A percentile compares a stretch with the other conserved stretches of the same genome.
Evolutionary conservation across 208 protist species (phyloP).

Genomic region (Leishmania major): DNA sequence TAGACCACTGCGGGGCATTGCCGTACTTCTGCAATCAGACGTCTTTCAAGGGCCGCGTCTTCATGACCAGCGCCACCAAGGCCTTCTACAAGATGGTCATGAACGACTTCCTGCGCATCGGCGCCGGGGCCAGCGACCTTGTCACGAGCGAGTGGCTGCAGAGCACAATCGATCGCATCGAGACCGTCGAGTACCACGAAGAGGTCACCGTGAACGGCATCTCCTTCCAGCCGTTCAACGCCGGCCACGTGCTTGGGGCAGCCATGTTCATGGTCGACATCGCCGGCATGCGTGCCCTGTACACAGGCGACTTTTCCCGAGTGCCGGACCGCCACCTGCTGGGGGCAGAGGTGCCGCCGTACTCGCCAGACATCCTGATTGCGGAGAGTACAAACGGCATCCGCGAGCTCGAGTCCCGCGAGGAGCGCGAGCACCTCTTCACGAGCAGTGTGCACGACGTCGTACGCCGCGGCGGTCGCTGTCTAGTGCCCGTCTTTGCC

Average conservation of each 20-base stretch:
- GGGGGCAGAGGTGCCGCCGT: slow-evolving; percentile 95
- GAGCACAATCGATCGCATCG: slow-evolving; percentile 94
- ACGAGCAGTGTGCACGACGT: slow-evolving; percentile 93
- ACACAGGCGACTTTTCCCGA: slow-evolving; percentile 99
- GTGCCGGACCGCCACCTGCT: slow-evolving; percentile 98
- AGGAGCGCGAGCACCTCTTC: slow-evolving; percentile 96
- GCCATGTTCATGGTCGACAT: slow-evolving; percentile 99
- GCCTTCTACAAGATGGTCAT: slow-evolving; percentile 97
- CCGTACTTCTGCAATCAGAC: slow-evolving; percentile 97
- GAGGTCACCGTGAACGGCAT: slow-evolving; percentile 96
- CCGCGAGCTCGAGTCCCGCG: slow-evolving; percentile 93
- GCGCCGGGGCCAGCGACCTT: slow-evolving; percentile 80
- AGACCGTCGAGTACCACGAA: slow-evolving; percentile 98
- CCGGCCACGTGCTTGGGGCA: slow-evolving; percentile 97
- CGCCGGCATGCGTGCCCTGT: slow-evolving; percentile 96
- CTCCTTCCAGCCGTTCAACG: slow-evolving; percentile 97
- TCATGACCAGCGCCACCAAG: slow-evolving; percentile 98
- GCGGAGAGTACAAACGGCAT: slow-evolving; percentile 99
- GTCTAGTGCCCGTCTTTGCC: slow-evolving; percentile 99
- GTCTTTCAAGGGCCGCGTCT: slow-evolving; percentile 95
- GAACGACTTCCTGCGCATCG: slow-evolving; percentile 96
- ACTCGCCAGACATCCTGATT: slow-evolving; percentile 97
- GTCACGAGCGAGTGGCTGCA: slow-evolving; percentile 96
- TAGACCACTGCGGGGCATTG: slow-evolving; percentile 97
- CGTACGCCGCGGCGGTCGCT: slow-evolving; percentile 94